Evolutionary conservation across 352 stramenopile genomes (phyloP), one percentile per base, ranked within the genome.

Genomic region (Pythium inflatum): DNA sequence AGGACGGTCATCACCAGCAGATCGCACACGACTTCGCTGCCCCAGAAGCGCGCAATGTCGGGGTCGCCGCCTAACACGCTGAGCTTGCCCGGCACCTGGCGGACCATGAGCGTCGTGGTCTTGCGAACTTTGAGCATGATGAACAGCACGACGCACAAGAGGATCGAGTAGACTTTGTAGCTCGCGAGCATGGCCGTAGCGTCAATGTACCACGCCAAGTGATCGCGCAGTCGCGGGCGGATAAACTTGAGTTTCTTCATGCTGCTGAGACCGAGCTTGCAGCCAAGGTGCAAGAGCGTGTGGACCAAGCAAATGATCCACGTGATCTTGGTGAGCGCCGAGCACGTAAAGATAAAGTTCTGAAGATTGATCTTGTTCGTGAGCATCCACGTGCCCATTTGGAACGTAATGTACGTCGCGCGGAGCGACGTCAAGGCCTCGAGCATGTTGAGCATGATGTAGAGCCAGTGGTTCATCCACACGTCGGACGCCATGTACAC

Each of bases 161-260:
- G 33, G 7, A 86, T 50, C 59, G 66, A 77, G 66, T 82, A 82
- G 27, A 86, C 28, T 54, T 86, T 83, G 74, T 83, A 86, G 62
- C 76, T 83, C 30, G 78, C 57, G 61, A 81, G 76, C 24, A 82
- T 45, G 9, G 68, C 64, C 48, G 63, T 59, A 8, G 51, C 68
- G 43, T 86, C 74, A 1, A 77, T 54, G 45, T 72, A 78, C 70
- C 67, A 81, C 31, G 78, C 73, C 13, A 81, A 41, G 5, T 68
- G 62, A 11, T 70, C 46, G 4, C 65, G 70, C 6, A 62, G 5
- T 2, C 25, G 22, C 9, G 62, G n/a, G 0, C 68, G 68, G 49
- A 80, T 34, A 81, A 55, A 53, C 33, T 80, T 73, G 80, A 97
- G 46, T 83, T 91, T 68, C 95, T 96, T 81, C n/a, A 58, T 7